Conservation (phyloP, 495 filamentous ascomycete genomes). For the Lichina pygmaea region DNA sequence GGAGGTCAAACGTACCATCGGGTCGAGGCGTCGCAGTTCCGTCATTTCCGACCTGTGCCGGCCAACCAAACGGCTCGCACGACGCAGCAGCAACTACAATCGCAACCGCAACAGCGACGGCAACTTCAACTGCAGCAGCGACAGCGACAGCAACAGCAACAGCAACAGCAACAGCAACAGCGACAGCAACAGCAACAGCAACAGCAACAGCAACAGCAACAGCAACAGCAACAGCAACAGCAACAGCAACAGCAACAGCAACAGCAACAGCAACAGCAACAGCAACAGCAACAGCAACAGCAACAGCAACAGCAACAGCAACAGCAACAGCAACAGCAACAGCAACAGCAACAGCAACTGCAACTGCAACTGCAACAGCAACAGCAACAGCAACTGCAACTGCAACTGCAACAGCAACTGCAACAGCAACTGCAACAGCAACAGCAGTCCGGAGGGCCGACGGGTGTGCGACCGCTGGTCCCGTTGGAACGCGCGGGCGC, state of each 20-base stretch:
- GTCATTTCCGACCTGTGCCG: no score
- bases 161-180: neutral
- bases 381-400: no score
- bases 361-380: conserved; percentile 1
- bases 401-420: neutral
- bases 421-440: no score
- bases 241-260: no score
- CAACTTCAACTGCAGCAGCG: neutral
- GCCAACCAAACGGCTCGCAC: no score
- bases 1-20: no score
- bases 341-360: neutral
- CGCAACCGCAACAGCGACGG: neutral
- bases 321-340: no score
- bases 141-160: neutral
- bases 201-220: neutral
- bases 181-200: neutral
- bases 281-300: neutral
- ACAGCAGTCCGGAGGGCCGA: no score
- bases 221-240: no score
- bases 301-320: neutral
- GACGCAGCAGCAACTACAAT: neutral
- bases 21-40: no score
- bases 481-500: no score
- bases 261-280: neutral
- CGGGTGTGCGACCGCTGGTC: no score